phyloP scores from a whole-genome alignment of 768 basidiomycete species.

The Mycena leptocephala region DNA sequence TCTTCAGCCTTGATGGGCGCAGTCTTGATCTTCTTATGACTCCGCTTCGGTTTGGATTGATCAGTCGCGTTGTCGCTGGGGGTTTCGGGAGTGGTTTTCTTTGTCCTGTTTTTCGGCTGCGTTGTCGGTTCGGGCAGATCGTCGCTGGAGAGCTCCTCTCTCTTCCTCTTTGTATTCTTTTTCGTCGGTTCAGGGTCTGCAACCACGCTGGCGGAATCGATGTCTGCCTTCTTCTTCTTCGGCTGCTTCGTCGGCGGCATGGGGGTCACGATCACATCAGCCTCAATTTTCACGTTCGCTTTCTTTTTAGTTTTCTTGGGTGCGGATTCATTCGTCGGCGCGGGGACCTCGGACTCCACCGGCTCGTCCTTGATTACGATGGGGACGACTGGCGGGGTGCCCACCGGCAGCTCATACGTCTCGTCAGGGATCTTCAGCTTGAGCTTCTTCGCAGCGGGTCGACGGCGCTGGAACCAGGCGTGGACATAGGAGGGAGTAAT shows the following conservation, averaged over 20 bases:
- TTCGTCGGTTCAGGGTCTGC: not conserved
- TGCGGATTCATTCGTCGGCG: not conserved
- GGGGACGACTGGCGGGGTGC: constrained; percentile 47
- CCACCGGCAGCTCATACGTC: constrained; percentile 57
- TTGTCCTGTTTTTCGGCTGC: constrained; percentile 16
- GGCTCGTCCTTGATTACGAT: constrained; percentile 20
- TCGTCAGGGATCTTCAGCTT: constrained; percentile 47
- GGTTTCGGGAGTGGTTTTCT: not conserved
- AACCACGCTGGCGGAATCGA: not conserved
- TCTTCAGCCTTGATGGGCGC: not conserved
- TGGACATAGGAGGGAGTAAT: constrained; percentile 52
- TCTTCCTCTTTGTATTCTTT: constrained; percentile 4
- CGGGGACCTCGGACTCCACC: not conserved
- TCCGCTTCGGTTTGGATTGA: not conserved
- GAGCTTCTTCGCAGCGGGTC: constrained; percentile 46
- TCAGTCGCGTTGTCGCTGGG: not conserved
- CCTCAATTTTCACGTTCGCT: not conserved
- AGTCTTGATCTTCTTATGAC: not conserved
- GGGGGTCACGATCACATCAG: not conserved
- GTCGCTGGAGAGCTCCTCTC: not conserved
- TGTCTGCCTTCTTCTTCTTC: not conserved
- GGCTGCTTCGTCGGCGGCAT: not conserved
- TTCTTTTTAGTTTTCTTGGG: not conserved
- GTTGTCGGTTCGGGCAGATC: not conserved
- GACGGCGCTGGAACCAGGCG: constrained; percentile 58